Conservation (phyloP, 257 asterid genomes). For the Rauvolfia tetraphylla region DNA sequence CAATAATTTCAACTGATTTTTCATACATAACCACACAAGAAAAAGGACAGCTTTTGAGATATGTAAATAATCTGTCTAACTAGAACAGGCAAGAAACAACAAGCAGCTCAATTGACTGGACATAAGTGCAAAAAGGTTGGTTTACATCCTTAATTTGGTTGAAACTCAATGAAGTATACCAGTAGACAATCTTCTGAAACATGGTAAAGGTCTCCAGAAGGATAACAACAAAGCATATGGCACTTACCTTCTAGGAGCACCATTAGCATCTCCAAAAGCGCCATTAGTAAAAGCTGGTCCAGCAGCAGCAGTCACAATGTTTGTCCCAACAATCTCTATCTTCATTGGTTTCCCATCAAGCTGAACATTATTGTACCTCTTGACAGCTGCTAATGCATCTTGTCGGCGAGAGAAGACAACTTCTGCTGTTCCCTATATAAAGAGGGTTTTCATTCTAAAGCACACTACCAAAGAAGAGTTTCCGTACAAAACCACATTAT, state of each 20-base stretch:
- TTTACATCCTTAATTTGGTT: background rate
- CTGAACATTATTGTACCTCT: constrained; percentile 58
- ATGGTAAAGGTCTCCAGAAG: background rate
- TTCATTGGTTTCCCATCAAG: constrained; percentile 73
- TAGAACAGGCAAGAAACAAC: background rate
- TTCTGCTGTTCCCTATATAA: constrained; percentile 89
- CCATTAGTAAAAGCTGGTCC: constrained; percentile 30
- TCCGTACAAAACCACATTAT: constrained; percentile 22
- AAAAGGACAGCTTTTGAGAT: background rate
- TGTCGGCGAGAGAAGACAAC: constrained; percentile 53
- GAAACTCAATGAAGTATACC: background rate
- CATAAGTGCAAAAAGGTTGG: background rate
- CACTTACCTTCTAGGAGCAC: constrained; percentile 37
- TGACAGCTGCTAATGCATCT: constrained; percentile 61
- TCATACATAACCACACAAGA: background rate
- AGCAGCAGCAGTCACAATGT: constrained; percentile 31
- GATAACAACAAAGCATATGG: background rate
- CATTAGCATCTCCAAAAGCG: constrained; percentile 32
- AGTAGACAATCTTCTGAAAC: background rate
- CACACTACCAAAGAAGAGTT: constrained; percentile 27
- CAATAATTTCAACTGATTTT: no score
- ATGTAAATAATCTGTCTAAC: background rate
- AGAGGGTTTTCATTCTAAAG: constrained; percentile 23
- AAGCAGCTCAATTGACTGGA: background rate
- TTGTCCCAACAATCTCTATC: constrained; percentile 57